Base-by-base conservation (phyloP, 306 rosid species). In the Fagus crenata region DNA sequence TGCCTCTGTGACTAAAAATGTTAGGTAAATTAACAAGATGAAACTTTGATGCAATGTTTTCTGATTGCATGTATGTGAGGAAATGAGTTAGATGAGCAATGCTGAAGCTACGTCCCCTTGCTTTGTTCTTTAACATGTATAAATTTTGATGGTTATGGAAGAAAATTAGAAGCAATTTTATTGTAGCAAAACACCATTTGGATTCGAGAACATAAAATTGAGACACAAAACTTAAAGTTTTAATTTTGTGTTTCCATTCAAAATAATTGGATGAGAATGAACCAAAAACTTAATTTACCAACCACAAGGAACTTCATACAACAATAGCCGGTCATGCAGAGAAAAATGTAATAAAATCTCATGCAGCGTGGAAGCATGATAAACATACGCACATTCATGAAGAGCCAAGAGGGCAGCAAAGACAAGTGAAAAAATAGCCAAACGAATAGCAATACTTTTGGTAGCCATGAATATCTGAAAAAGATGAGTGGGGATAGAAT, bases 391-490 rank as follows among this genome's bases (percentile, higher is more conserved):
- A 7, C 64, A 18, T 56, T 56, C 36, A 22, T 28, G 4, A 41
- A 54, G 37, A 40, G 81, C 35, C 18, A 54, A 54, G 8, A 55
- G 40, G n/a, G 46, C 7, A 17, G 69, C 14, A 13, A 68, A 54
- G 67, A 56, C 5, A 5, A 42, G 15, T 32, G 49, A 55, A 32
- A 40, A 54, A 14, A 77, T 17, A 53, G 37, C 46, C 53, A 8
- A 15, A 17, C 9, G 67, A 49, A 15, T 7, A 7, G 49, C 7
- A 43, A 43, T 43, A 12, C 13, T 43, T 1, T 43, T 43, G 7
- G 71, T 33, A 1, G 71, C 81, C 81, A 77, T 75, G 8, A 56
- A 6, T 41, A 3, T 55, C 56, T 22, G 28, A 22, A 22, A 22
- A 22, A 22, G 28, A 22, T 22, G 28, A 22, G 28, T 22, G 28